phyloP scores from a whole-genome alignment of 495 filamentous ascomycete species.

The Podospora pseudocomata region DNA sequence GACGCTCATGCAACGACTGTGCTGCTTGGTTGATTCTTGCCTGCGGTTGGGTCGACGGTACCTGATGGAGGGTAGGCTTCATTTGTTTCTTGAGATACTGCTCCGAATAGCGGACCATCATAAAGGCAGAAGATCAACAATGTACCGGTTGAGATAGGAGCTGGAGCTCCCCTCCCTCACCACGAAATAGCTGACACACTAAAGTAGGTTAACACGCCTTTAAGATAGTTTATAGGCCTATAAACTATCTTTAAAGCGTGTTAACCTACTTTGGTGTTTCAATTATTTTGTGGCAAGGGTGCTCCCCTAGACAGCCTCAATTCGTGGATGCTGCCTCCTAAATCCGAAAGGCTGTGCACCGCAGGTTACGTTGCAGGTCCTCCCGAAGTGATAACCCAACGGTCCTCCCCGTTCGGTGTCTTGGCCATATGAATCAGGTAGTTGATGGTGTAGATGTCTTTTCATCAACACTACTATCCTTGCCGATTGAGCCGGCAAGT shows the following conservation, averaged over 20 bases:
- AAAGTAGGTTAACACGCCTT: too few species aligned
- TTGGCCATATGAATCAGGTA: neutral
- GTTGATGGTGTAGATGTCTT: neutral
- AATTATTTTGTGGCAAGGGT: too few species aligned
- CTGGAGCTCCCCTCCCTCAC: neutral
- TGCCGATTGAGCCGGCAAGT: neutral
- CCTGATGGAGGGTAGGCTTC: neutral
- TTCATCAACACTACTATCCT: neutral
- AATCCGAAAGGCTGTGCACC: neutral
- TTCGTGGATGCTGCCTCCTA: neutral
- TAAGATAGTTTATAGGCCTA: too few species aligned
- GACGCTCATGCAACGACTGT: neutral
- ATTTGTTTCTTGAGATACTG: neutral
- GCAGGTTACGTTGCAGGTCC: neutral
- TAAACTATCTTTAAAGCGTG: too few species aligned
- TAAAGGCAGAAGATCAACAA: neutral
- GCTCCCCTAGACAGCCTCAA: too few species aligned
- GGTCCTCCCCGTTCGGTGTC: neutral
- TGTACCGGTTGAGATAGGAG: neutral
- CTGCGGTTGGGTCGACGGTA: neutral
- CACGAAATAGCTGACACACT: too few species aligned
- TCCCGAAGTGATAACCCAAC: neutral
- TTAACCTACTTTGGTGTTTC: too few species aligned
- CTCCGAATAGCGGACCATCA: neutral
- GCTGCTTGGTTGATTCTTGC: neutral